Evolutionary conservation across 2,329 filamentous ascomycete genomes (phyloP).

Genomic region (Pseudogymnoascus sp.): DNA sequence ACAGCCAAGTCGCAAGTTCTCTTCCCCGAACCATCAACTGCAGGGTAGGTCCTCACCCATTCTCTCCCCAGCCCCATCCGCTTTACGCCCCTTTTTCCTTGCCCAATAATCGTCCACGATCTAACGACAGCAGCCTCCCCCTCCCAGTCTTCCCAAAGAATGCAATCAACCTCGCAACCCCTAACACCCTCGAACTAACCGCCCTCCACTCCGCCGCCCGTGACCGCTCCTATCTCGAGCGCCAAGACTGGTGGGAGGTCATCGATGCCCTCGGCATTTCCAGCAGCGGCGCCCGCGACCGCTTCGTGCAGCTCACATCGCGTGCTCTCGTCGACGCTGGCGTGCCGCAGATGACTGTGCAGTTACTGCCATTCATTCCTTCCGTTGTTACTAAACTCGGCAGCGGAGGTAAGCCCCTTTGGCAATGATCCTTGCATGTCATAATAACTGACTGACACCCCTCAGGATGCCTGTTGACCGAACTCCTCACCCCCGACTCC

Average conservation of each 20-base stretch:
- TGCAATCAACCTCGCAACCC: constrained; percentile 68
- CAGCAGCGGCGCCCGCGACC: constrained; percentile 61
- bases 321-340: constrained; percentile 67
- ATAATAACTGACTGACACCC: background rate
- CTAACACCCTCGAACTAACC: constrained; percentile 74
- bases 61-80: background rate
- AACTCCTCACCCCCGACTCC: constrained; percentile 63
- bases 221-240: constrained; percentile 53
- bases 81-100: background rate
- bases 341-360: constrained; percentile 74
- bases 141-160: constrained; percentile 49
- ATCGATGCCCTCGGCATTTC: constrained; percentile 75
- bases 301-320: constrained; percentile 64
- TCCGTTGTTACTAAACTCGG: constrained; percentile 83
- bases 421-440: background rate
- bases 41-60: background rate
- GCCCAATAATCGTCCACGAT: background rate
- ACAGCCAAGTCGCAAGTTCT: constrained; percentile 67
- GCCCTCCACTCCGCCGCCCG: constrained; percentile 69
- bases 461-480: constrained; percentile 66
- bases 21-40: constrained; percentile 42
- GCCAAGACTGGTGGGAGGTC: constrained; percentile 67
- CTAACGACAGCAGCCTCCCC: background rate
- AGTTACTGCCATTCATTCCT: constrained; percentile 82
- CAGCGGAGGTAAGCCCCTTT: constrained; percentile 25